Percentiles rank a stretch among this genome's conserved stretches.
Conservation (phyloP, 2,329 filamentous ascomycete genomes). For the Graphilbum sp. region DNA sequence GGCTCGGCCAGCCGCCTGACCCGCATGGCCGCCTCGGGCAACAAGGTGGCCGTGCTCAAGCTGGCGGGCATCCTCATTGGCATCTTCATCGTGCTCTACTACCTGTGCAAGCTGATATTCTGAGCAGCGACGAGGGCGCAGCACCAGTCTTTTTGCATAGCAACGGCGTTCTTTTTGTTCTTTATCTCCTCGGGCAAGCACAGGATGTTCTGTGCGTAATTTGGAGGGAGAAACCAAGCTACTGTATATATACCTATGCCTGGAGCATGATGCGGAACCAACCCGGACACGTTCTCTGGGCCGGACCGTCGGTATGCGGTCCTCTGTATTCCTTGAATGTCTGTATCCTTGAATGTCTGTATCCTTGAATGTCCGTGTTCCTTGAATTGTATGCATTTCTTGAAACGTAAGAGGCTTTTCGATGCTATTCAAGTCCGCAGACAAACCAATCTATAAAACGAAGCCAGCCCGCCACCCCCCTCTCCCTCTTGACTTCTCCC, state of each 20-base stretch:
- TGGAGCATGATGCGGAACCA: no score
- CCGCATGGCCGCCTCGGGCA: conserved; percentile 80
- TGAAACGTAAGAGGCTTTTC: no score
- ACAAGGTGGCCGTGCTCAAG: conserved; percentile 83
- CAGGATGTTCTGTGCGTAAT: neutral
- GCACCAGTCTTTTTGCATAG: conserved; percentile 1
- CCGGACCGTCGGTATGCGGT: no score
- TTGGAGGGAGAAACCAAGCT: neutral
- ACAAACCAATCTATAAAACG: no score
- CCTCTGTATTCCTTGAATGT: no score
- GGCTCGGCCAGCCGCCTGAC: conserved; percentile 69
- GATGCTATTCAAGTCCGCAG: no score
- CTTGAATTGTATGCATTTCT: no score
- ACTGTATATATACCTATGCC: no score
- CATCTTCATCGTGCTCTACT: conserved; percentile 59
- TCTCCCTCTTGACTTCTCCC: neutral
- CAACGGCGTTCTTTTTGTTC: conserved; percentile 1
- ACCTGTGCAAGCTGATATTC: conserved; percentile 48
- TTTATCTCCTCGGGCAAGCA: neutral
- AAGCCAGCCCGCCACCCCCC: neutral
- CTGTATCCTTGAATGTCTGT: no score
- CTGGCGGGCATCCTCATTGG: conserved; percentile 69
- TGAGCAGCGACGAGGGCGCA: conserved; percentile 14
- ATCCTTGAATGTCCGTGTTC: no score
- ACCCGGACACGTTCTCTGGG: no score